Base-by-base conservation (phyloP, 2,329 filamentous ascomycete species). In the Aurifilum marmelostoma region DNA sequence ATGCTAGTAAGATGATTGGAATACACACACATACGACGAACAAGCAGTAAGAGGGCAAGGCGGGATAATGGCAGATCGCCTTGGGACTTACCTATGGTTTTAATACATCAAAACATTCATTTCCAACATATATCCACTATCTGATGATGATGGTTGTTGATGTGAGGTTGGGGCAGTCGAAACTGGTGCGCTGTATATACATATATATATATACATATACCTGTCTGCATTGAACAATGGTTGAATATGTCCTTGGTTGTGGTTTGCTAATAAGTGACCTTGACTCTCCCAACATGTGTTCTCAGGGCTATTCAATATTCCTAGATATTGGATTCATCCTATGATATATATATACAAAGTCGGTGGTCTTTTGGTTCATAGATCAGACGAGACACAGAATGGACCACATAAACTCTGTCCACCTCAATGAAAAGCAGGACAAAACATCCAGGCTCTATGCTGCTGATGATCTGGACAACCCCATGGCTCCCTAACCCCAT, bases 51-150 rank as follows among this genome's bases (percentile, higher is more conserved):
- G 63, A 8, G 34, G 39, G n/a, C 34, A 43, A 32, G 32, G 34
- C n/a, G 34, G 50, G 50, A 39, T 27, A 63, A 27, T 41, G 62
- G 54, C 41, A 64, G 41, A 52, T 27, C 29, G 41, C 47, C 32
- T 39, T 64, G 43, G 52, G 32, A 12, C 34, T 61, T 61, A 29
- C 58, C 41, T 63, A 63, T 52, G 63, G 9, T 67, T 63, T 68
- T 63, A 64, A 70, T 70, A 68, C 50, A 56, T 68, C n/a, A 21
- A 60, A 56, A 56, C 50, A 69, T 68, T 60, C 41, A 61, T 70
- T 56, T 63, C 18, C 34, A 34, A 34, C 43, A 47, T 56, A 21
- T 12, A 32, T n/a, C 5, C 21, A 4, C 8, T 29, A 47, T 32
- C 24, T 39, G 18, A 34, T n/a, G n/a, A n/a, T 12, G 14, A 24